Conservation (phyloP, 805 yeast species). For the Lachancea nothofagi region DNA sequence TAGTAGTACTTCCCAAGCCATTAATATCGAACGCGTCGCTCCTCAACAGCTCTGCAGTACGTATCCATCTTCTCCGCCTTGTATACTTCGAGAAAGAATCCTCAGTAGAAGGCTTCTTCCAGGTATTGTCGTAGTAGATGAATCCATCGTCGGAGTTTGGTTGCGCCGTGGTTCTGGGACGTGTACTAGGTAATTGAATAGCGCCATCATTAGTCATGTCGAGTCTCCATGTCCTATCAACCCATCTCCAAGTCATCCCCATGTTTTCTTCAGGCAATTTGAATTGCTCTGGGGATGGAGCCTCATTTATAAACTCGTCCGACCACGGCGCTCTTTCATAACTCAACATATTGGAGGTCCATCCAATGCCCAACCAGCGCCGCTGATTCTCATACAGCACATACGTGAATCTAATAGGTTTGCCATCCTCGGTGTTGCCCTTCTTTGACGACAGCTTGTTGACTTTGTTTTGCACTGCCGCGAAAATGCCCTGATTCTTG, state of each 20-base stretch:
- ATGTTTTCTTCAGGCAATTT: conserved; percentile 72
- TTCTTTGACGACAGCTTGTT: conserved; percentile 30
- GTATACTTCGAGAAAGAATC: conserved; percentile 88
- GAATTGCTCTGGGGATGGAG: conserved; percentile 69
- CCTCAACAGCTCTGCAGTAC: conserved; percentile 79
- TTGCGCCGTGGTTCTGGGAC: conserved; percentile 49
- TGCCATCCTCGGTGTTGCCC: conserved; percentile 33
- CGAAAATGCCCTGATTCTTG: conserved; percentile 37
- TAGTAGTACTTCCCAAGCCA: background rate
- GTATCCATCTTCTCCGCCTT: conserved; percentile 90
- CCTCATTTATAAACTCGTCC: conserved; percentile 87
- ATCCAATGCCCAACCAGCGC: conserved; percentile 95
- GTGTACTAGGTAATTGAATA: conserved; percentile 59
- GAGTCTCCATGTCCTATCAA: conserved; percentile 85
- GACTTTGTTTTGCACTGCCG: conserved; percentile 39
- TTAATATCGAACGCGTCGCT: conserved; percentile 11
- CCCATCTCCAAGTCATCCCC: conserved; percentile 90
- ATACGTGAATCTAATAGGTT: conserved; percentile 77
- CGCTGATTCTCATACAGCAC: conserved; percentile 93
- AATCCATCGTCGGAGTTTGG: conserved; percentile 81
- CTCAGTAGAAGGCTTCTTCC: conserved; percentile 87
- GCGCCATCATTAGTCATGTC: conserved; percentile 88
- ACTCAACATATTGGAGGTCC: conserved; percentile 88
- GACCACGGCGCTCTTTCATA: conserved; percentile 97
- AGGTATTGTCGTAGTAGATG: conserved; percentile 84